Evolutionary conservation across 2,329 filamentous ascomycete genomes (phyloP).

Genomic region (Penicillium griseofulvum): DNA sequence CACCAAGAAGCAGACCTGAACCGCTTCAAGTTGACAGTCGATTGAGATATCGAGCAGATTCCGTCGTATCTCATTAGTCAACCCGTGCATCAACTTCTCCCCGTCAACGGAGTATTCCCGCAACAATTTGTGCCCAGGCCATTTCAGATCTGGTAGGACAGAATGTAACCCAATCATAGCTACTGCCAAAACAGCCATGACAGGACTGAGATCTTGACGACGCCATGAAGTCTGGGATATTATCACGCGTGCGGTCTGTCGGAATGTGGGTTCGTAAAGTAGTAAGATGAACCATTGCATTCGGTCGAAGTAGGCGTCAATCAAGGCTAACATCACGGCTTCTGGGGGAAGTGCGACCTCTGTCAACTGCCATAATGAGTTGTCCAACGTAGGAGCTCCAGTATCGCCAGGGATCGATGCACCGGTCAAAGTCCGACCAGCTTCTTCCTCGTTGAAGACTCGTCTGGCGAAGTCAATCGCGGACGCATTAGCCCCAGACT

Average conservation of each 20-base stretch:
- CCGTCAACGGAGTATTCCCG: conserved; percentile 1
- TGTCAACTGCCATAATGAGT: conserved; percentile 15
- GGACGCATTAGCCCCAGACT: conserved; percentile 18
- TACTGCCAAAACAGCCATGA: conserved; percentile 16
- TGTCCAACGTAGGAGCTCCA: conserved; percentile 5
- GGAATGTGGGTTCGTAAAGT: conserved; percentile 16
- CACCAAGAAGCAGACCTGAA: conserved; percentile 19
- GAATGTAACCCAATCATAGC: conserved; percentile 19
- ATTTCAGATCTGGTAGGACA: conserved; percentile 15
- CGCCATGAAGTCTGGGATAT: conserved; percentile 12
- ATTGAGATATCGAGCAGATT: conserved; percentile 18
- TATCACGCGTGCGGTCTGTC: conserved; percentile 9
- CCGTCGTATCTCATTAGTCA: conserved; percentile 11
- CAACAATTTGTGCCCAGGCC: conserved; percentile 14
- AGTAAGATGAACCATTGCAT: conserved; percentile 24
- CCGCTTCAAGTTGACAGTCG: conserved; percentile 20
- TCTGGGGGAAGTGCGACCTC: conserved; percentile 15
- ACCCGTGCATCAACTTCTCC: conserved; percentile 1
- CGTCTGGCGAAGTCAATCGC: conserved; percentile 22
- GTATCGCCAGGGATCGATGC: conserved; percentile 17
- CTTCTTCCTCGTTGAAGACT: conserved; percentile 20
- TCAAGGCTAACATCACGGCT: conserved; percentile 12
- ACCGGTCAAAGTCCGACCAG: conserved; percentile 14
- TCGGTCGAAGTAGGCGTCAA: conserved; percentile 23
- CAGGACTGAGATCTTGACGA: conserved; percentile 15